Evolutionary conservation across 164 flowering plant species (phyloP), one percentile per base, ranked within the genome.

Genomic region (Taxillus chinensis): DNA sequence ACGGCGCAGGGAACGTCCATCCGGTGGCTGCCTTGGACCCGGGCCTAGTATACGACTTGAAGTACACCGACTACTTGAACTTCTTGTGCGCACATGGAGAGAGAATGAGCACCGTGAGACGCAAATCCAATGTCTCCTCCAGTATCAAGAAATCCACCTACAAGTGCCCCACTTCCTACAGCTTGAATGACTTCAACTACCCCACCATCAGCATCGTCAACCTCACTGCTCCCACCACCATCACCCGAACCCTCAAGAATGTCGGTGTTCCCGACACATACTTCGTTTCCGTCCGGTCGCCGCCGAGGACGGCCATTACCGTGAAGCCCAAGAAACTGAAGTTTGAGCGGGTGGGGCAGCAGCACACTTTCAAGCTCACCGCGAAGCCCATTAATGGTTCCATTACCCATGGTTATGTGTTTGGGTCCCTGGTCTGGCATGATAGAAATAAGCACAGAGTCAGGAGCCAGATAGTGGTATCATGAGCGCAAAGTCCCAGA

Each of bases 191-290:
- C 68, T 57, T 77, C 67, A 82, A 82, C 76, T 73, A 80, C 70
- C 86, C 86, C 41, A 69, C 84, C 11, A 78, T 82, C 13, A 41
- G 78, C 0, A 74, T 80, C 11, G 75, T 75, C 3, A 16, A 51
- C 1, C 71, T 78, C 13, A 6, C 5, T 3, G 62, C 51, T n/a
- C 3, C 69, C 1, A 61, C 60, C 3, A 72, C 73, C 0, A 54
- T 80, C 2, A 75, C 65, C 0, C 59, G 86, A 40, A 74, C 9
- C 1, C 3, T 71, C n/a, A 71, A 67, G 41, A 71, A 71, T 59
- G 75, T 71, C 4, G 75, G 75, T 13, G 3, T 39, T 0, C 75
- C 71, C 1, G 69, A 67, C 3, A 68, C 17, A 5, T 73, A 73
- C 39, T 12, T 37, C 3, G 58, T 56, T 7, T 58, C 43, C 1